Conservation (phyloP, 345 rosid genomes). For the Brassica napus region Da-Ae NC_063450.1:50644501-50645000, state of each 20-base stretch:
- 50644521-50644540: conserved; percentile 72
- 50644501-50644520: conserved; percentile 54
- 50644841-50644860: conserved; percentile 58
- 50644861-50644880: conserved; percentile 66
- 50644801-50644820: conserved; percentile 69
- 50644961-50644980: conserved; percentile 37
- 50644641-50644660: conserved; percentile 38
- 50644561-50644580: conserved; percentile 42
- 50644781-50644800: conserved; percentile 47
- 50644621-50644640: conserved; percentile 30
- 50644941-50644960: conserved; percentile 44
- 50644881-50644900: conserved; percentile 55
- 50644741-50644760: conserved; percentile 74
- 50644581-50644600: conserved; percentile 42
- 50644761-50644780: conserved; percentile 82
- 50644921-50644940: conserved; percentile 84
- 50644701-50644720: conserved; percentile 35
- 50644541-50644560: conserved; percentile 56
- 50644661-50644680: conserved; percentile 70
- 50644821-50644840: conserved; percentile 63
- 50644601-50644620: conserved; percentile 52
- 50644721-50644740: conserved; percentile 90
- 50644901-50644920: conserved; percentile 38
- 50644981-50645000: conserved; percentile 50
- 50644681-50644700: conserved; percentile 61